A percentile compares a stretch with the other conserved stretches of the same genome.
These are phyloP conservation scores for Penicillium crystallinum DNA, from an alignment of 495 filamentous ascomycete species.

Conservation along the genomic window DNA sequence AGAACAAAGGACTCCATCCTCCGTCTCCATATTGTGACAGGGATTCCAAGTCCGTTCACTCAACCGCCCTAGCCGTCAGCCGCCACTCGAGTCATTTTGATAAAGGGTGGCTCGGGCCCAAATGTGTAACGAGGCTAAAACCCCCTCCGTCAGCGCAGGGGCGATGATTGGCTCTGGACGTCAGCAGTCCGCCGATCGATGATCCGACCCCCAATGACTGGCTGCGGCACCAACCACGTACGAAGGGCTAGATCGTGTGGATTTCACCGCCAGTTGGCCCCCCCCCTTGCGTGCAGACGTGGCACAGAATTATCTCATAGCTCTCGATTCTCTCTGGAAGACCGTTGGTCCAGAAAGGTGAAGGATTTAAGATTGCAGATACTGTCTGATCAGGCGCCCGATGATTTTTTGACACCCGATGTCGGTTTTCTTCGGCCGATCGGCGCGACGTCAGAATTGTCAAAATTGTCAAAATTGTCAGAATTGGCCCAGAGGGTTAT, in stretches of 20 bases:
- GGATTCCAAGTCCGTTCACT: neutral
- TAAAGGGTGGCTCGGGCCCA: conserved; percentile 17
- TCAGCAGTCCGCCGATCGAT: conserved; percentile 29
- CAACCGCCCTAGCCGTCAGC: conserved; percentile 11
- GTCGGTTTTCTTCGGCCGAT: neutral
- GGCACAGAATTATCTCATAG: conserved; percentile 12
- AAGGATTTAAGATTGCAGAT: neutral
- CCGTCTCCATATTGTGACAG: too few species aligned
- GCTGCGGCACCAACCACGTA: conserved; percentile 27
- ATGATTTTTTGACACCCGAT: too few species aligned
- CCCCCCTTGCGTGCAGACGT: conserved; percentile 23
- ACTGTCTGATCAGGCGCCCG: too few species aligned
- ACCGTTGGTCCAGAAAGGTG: neutral
- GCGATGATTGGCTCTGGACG: conserved; percentile 6
- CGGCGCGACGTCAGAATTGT: too few species aligned
- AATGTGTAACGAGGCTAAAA: conserved; percentile 23
- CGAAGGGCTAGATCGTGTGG: conserved; percentile 24
- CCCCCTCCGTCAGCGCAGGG: neutral
- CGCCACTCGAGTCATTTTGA: conserved; percentile 5
- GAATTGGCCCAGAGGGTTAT: too few species aligned
- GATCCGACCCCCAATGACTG: conserved; percentile 30
- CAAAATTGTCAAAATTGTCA: too few species aligned
- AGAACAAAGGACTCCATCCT: too few species aligned
- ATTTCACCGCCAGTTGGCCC: conserved; percentile 29
- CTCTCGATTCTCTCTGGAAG: neutral